Evolutionary conservation across 768 basidiomycete genomes (phyloP).

Genomic region (Chalciporus sphaerocephalus): DNA sequence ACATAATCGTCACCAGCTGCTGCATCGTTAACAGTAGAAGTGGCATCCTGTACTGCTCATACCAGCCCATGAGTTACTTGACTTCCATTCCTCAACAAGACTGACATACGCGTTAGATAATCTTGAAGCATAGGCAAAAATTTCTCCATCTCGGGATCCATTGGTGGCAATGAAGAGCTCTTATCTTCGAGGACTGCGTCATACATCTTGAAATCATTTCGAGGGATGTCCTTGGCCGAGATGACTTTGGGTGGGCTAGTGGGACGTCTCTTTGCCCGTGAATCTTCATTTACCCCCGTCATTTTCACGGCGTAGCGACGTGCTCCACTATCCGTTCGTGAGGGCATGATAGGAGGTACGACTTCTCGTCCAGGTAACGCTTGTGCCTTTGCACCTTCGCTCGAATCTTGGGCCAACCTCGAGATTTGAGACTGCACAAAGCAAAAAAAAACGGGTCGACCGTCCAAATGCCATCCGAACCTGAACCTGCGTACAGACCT

Average conservation of each 20-base stretch:
- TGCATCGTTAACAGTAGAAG: not conserved
- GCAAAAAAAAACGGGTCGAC: not conserved
- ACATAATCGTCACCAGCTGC: slow-evolving; percentile 58
- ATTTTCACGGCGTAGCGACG: slow-evolving; percentile 49
- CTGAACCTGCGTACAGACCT: slow-evolving; percentile 41
- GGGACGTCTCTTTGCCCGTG: slow-evolving; percentile 23
- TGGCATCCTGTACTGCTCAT: slow-evolving; percentile 26
- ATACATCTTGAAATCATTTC: slow-evolving; percentile 59
- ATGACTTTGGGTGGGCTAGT: slow-evolving; percentile 51
- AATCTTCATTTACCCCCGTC: slow-evolving; percentile 10
- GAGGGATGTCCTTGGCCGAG: slow-evolving; percentile 46
- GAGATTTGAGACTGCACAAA: slow-evolving; percentile 52
- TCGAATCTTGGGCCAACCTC: slow-evolving; percentile 42
- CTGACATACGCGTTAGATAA: slow-evolving; percentile 55
- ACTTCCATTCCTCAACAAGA: not conserved
- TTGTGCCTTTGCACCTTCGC: slow-evolving; percentile 14
- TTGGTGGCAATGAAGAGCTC: slow-evolving; percentile 24
- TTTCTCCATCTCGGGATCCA: slow-evolving; percentile 67
- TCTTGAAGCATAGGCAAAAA: slow-evolving; percentile 75
- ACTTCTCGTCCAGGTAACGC: slow-evolving; percentile 15
- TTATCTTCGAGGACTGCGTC: slow-evolving; percentile 57
- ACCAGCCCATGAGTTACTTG: not conserved
- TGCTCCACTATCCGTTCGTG: slow-evolving; percentile 34
- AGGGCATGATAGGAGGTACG: slow-evolving; percentile 7
- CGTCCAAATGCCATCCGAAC: not conserved